Evolutionary conservation across 164 flowering plant genomes (phyloP).

Genomic region (Tinospora cordifolia): DNA sequence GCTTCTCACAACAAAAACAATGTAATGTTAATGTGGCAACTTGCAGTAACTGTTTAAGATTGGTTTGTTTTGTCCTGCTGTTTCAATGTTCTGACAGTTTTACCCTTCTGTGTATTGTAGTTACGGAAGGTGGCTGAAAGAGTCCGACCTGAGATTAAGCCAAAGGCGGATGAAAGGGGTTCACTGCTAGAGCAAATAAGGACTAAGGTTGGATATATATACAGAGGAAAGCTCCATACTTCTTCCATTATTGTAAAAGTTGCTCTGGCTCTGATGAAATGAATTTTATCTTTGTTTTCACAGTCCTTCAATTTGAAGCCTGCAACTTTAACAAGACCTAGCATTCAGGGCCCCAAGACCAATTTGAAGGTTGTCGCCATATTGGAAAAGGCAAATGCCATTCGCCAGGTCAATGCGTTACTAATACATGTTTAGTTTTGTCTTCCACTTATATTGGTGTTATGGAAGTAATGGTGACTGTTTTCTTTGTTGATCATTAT

Average conservation of each 20-base stretch:
- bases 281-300: conserved; percentile 6
- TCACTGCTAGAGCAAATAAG: conserved; percentile 78
- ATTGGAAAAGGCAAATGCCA: conserved; percentile 92
- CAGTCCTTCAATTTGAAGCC: conserved; percentile 95
- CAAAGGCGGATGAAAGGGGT: conserved; percentile 62
- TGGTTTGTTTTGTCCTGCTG: background rate
- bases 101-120: conserved; percentile 22
- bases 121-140: conserved; percentile 66
- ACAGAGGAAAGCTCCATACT: background rate
- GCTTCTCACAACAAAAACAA: conserved; percentile 81
- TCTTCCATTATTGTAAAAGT: background rate
- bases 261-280: background rate
- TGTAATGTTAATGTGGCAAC: conserved; percentile 29
- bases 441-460: conserved; percentile 8
- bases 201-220: conserved; percentile 47
- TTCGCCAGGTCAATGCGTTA: conserved; percentile 64
- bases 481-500: background rate
- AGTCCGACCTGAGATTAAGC: conserved; percentile 30
- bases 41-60: background rate
- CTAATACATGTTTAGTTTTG: background rate
- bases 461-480: background rate
- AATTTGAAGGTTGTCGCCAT: conserved; percentile 91
- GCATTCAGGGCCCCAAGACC: conserved; percentile 69
- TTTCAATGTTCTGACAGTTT: conserved; percentile 2
- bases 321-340: conserved; percentile 49